Base-by-base conservation (phyloP, 2,329 filamentous ascomycete genomes). In the Colletotrichum sidae region DNA sequence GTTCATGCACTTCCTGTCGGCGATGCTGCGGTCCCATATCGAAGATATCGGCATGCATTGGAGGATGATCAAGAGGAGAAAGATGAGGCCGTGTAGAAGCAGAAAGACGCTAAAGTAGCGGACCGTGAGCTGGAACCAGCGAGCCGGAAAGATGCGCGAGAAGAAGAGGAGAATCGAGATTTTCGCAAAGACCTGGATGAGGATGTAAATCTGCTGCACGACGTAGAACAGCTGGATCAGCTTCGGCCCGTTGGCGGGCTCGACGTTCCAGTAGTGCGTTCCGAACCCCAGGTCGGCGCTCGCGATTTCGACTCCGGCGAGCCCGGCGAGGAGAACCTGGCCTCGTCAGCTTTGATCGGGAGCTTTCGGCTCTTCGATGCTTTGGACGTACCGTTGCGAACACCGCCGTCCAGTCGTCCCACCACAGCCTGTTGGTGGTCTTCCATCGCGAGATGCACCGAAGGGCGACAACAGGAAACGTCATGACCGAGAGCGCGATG, bases 1-100 rank as follows among this genome's bases (percentile, higher is more conserved):
- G 71, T 90, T 84, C 52, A 83, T 86, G 72, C 89, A 91, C 39
- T 77, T 77, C 6, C 70, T 53, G 6, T 44, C n/a, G 11, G 55
- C 10, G n/a, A 62, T 53, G 46, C 55, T 62, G 12, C 61, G 60
- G 11, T 70, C 65, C 70, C 70, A 71, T 2, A 58, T 37, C 2
- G 68, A 67, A 6, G 65, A 52, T 2, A 70, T 49, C 0, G 70
- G 70, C 34, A 41, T 61, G 38, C 70, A 71, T 44, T 71, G 70
- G 33, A 71, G 59, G 12, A 58, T 46, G 25, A 69, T 67, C 10
- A 71, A 51, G n/a, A 72, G 55, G 11, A 72, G 59, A 11, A 71
- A 73, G 13, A 68, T 51, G 7, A 68, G 41, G 9, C 68, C 69
- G 38, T 68, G 69, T 51, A 65, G 10, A 10, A 71, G 50, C 45